phyloP scores from a whole-genome alignment of 2,329 filamentous ascomycete genomes.

The Aspergillus fumigatiaffinis region DNA sequence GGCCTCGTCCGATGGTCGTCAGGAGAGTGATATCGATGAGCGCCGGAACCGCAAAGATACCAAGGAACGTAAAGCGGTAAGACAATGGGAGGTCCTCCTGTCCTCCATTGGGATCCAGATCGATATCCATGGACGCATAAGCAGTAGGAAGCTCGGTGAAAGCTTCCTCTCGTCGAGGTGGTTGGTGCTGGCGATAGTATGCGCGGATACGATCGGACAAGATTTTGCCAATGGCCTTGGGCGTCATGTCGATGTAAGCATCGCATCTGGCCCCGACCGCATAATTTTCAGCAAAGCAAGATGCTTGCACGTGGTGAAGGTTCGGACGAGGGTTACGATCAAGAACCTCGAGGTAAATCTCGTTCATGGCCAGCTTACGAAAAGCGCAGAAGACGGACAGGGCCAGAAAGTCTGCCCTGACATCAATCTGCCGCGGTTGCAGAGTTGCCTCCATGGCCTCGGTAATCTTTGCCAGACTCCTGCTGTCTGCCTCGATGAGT shows the following conservation, averaged over 20 bases:
- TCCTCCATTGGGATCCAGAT: slow-evolving; percentile 46
- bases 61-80: slow-evolving; percentile 54
- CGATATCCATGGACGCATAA: slow-evolving; percentile 52
- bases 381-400: slow-evolving; percentile 57
- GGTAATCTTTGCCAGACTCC: slow-evolving; percentile 35
- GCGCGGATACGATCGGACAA: slow-evolving; percentile 40
- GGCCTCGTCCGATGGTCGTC: slow-evolving; percentile 56
- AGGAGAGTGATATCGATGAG: slow-evolving; percentile 59
- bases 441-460: slow-evolving; percentile 33
- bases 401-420: slow-evolving; percentile 52
- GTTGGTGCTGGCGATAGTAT: slow-evolving; percentile 44
- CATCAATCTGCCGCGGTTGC: slow-evolving; percentile 34
- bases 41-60: slow-evolving; percentile 61
- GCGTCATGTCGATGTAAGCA: slow-evolving; percentile 56
- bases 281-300: slow-evolving; percentile 61
- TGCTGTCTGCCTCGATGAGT: slow-evolving; percentile 21
- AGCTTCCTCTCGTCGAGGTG: slow-evolving; percentile 49
- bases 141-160: slow-evolving; percentile 46
- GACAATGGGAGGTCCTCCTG: slow-evolving; percentile 38
- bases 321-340: slow-evolving; percentile 61
- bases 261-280: slow-evolving; percentile 61
- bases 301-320: slow-evolving; percentile 59
- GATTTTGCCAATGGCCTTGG: slow-evolving; percentile 46
- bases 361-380: slow-evolving; percentile 55
- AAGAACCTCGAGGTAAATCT: slow-evolving; percentile 60